Base-by-base conservation (phyloP, 2,329 filamentous ascomycete genomes). In the Fusarium nanum region DNA sequence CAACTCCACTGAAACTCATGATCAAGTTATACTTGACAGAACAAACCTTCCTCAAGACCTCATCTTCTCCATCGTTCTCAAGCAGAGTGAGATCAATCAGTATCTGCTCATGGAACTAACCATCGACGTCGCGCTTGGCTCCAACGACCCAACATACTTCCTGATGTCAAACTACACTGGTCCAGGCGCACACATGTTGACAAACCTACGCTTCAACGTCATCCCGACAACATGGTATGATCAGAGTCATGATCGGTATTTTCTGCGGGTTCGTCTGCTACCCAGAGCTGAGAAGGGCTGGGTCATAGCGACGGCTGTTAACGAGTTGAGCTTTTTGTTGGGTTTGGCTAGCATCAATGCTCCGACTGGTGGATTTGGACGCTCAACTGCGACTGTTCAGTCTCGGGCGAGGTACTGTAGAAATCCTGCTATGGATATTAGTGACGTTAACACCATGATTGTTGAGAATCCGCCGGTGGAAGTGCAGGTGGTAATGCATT, bases 141-240 rank as follows among this genome's bases (percentile, higher is more conserved):
- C 41, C 0, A 42, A 2, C 1, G 32, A 60, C 2, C 9, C n/a
- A 1, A n/a, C 14, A 18, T 56, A 56, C 10, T n/a, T 37, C 10
- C 18, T 47, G 20, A 56, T 60, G 42, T 40, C 49, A 0, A 60
- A 55, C 6, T 60, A 60, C 50, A 56, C 57, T 5, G 57, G 57
- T 8, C 57, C 57, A 3, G 57, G 50, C 0, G 50, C 57, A 8
- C 57, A 56, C 1, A 60, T 60, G 57, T 4, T 56, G 41, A 60
- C 49, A 7, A 60, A 60, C 20, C 5, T 60, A 1, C 57, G 57
- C 7, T 56, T 60, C 20, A 56, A 60, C 10, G 57, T 60, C n/a
- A 30, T 56, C 2, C 41, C 57, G 1, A 60, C 49, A 0, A 60
- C 49, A 0, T 56, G 40, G 0, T n/a, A 56, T 3, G 50, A 60